Evolutionary conservation across 805 yeast species (phyloP), one percentile per base, ranked within the genome.

Genomic region (Candida stauntonica): DNA sequence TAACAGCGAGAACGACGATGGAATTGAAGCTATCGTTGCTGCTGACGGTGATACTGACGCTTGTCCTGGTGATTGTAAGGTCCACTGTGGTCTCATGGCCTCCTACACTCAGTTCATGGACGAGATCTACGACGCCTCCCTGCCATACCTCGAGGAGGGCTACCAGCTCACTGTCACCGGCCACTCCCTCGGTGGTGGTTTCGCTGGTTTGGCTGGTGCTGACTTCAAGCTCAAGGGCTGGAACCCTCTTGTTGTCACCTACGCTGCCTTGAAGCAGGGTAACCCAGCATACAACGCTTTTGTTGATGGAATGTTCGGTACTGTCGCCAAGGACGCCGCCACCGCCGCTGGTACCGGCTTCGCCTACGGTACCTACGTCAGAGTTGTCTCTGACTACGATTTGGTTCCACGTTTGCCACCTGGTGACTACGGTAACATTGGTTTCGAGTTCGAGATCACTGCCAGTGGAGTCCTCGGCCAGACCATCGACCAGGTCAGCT

Each of bases 181-280:
- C 0, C 95, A 85, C 60, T 85, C 93, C 0, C 61, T 85, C 32
- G 89, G 87, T 4, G 94, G 80, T 7, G 88, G 89, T 0, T 56
- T 81, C 33, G 81, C 88, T 2, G 57, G 67, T 4, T 60, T 85
- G 19, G 70, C 76, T 7, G 89, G 83, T 0, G 65, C 77, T 17
- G 93, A 84, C 50, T 64, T 80, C 33, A 61, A 69, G 38, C 47
- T 75, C n/a, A 45, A 73, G 51, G 86, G 86, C 0, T 63, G 60
- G 39, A 56, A 73, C n/a, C 81, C 84, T 1, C 54, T 72, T 29
- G 73, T 81, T 1, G 58, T 81, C 26, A 68, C 83, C 1, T 78
- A 63, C 58, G 91, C 81, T 2, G 70, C 77, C 8, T 86, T 91
- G 0, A 77, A 75, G 48, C 63, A 81, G 19, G 87, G 86, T 5